These are phyloP conservation scores for Melaleuca alternifolia DNA, from an alignment of 345 rosid genomes.

Conservation along the genomic window DNA sequence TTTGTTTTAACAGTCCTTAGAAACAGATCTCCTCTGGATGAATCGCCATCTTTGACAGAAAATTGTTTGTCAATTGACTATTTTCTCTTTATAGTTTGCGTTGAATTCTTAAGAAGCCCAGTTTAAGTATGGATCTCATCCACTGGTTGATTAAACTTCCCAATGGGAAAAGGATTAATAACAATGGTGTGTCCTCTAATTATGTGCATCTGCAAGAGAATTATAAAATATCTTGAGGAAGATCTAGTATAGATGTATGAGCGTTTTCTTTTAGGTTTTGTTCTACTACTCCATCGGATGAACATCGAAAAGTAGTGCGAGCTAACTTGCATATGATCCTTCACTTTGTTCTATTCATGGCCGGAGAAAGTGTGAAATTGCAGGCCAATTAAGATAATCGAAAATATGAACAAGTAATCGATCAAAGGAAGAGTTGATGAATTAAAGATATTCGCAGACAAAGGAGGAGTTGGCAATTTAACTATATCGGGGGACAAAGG, in stretches of 20 bases:
- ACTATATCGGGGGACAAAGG: not conserved
- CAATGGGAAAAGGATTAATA: not conserved
- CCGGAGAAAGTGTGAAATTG: not conserved
- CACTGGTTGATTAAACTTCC: not conserved
- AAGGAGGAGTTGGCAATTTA: no score
- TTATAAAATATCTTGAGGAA: not conserved
- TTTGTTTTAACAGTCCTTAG: conserved; percentile 5
- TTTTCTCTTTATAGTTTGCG: not conserved
- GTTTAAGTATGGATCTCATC: not conserved
- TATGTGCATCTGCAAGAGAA: not conserved
- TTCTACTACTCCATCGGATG: not conserved
- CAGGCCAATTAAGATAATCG: not conserved
- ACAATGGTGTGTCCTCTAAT: not conserved
- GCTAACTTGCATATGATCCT: not conserved
- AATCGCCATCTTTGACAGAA: not conserved
- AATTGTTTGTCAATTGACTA: not conserved
- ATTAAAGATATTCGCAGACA: not conserved
- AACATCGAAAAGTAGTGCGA: not conserved
- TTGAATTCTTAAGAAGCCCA: not conserved
- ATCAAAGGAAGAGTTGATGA: not conserved
- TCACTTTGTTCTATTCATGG: not conserved
- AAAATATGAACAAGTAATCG: not conserved
- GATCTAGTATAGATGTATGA: not conserved
- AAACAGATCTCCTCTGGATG: not conserved
- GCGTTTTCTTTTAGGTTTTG: not conserved